Evolutionary conservation across 345 rosid species (phyloP), one percentile per base, ranked within the genome.

Genomic region (Luvunga scandens): DNA sequence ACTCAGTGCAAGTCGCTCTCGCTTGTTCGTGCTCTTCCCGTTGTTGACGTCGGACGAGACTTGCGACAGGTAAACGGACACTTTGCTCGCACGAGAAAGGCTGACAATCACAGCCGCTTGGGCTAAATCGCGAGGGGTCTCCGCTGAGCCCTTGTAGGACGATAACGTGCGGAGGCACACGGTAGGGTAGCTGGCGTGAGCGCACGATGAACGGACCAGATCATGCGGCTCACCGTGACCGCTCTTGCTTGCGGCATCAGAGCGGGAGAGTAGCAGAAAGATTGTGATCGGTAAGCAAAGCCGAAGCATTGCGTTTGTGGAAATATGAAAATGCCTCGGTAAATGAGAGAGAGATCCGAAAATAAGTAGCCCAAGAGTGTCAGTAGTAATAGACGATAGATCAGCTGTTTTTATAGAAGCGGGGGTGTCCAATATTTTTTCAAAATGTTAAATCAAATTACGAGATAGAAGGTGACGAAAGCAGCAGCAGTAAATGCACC

Each of bases 121-220:
- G 70, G 98, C 96, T 36, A 94, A 77, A 56, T 89, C 91, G 7
- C 90, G 87, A 0, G 84, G 91, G 86, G 84, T 91, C 85, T 83
- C 84, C 62, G 92, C 86, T 0, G 93, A 87, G 25, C 97, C 97
- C 14, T 88, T 53, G 89, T 88, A 94, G 59, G 89, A 77, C 39
- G 96, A 86, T 61, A 94, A 92, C 1, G 93, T 92, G 64, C 85
- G 91, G 75, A 91, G 68, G 84, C 98, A 92, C 69, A 94, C 67
- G 34, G 72, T 66, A 0, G 96, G 98, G 78, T 88, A 94, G 79
- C 90, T 92, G 45, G 98, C 97, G 80, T 94, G 92, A 34, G 66
- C 50, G 72, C 97, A 94, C 0, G 94, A 88, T 9, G 94, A 81
- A 66, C 84, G 94, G 74, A 94, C 85, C 34, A 92, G 89, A 75